Percentiles rank a stretch among this genome's conserved stretches.
These are phyloP conservation scores for Blastobotrys elegans DNA, from an alignment of 1,139 yeast species.

Conservation along the genomic window DNA sequence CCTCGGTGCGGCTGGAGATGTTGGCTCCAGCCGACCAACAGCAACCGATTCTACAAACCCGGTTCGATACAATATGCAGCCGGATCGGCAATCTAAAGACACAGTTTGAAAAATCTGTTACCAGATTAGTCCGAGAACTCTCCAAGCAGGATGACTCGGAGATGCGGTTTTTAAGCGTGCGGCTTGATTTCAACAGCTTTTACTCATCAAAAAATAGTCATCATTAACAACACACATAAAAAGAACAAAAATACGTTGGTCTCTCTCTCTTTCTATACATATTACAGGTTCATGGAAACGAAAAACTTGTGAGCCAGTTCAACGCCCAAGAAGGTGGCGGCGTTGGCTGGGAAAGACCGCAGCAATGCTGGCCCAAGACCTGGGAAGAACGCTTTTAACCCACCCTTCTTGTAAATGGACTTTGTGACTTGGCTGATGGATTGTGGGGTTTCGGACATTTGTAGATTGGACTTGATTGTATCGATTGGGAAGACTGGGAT, in stretches of 20 bases:
- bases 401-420: constrained; percentile 62
- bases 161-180: constrained; percentile 36
- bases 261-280: neutral
- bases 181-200: constrained; percentile 36
- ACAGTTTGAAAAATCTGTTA: constrained; percentile 24
- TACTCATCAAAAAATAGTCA: constrained; percentile 23
- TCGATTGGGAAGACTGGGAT: constrained; percentile 92
- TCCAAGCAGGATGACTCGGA: constrained; percentile 32
- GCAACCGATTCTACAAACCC: constrained; percentile 2
- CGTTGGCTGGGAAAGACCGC: constrained; percentile 96
- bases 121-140: constrained; percentile 28
- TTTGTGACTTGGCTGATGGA: constrained; percentile 64
- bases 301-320: constrained; percentile 77
- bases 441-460: constrained; percentile 55
- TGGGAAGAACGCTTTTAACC: constrained; percentile 83
- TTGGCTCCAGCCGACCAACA: neutral
- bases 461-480: constrained; percentile 85
- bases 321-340: constrained; percentile 95
- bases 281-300: constrained; percentile 17
- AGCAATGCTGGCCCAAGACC: constrained; percentile 90
- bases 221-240: constrained; percentile 1
- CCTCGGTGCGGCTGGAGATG: constrained; percentile 16
- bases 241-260: neutral
- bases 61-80: constrained; percentile 13
- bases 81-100: constrained; percentile 18